A percentile compares a stretch with the other conserved stretches of the same genome.
phyloP scores from a whole-genome alignment of 805 yeast genomes.

The Vanderwaltozyma polyspora region DNA sequence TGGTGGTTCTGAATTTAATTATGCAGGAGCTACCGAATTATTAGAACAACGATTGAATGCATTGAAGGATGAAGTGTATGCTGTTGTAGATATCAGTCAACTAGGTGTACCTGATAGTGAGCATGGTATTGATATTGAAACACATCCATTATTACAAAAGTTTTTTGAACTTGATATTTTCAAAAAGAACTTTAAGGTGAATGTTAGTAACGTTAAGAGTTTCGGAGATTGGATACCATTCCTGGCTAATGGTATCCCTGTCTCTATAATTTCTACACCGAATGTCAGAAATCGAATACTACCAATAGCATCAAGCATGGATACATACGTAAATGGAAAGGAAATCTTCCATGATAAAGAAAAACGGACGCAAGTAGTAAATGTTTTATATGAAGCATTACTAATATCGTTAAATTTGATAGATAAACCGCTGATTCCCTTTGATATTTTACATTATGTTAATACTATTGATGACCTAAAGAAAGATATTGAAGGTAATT shows the following conservation, averaged over 20 bases:
- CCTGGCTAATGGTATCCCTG: constrained; percentile 40
- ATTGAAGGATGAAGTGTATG: constrained; percentile 46
- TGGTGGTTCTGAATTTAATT: constrained; percentile 68
- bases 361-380: constrained; percentile 34
- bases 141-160: constrained; percentile 51
- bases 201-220: constrained; percentile 21
- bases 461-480: constrained; percentile 33
- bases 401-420: constrained; percentile 42
- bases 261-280: constrained; percentile 11
- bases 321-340: constrained; percentile 45
- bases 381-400: constrained; percentile 45
- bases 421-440: constrained; percentile 69
- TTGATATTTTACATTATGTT: constrained; percentile 39
- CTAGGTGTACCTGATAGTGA: constrained; percentile 29
- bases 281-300: constrained; percentile 29
- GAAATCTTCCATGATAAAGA: constrained; percentile 38
- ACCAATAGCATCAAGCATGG: constrained; percentile 53
- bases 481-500: constrained; percentile 31
- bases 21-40: constrained; percentile 74
- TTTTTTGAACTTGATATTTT: constrained; percentile 28
- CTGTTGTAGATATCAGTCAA: constrained; percentile 58
- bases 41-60: constrained; percentile 41
- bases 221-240: constrained; percentile 60
- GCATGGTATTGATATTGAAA: constrained; percentile 38
- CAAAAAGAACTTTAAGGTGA: constrained; percentile 8